Conservation (phyloP, 2,329 filamentous ascomycete genomes). For the Biscogniauxia mediterranea region DNA sequence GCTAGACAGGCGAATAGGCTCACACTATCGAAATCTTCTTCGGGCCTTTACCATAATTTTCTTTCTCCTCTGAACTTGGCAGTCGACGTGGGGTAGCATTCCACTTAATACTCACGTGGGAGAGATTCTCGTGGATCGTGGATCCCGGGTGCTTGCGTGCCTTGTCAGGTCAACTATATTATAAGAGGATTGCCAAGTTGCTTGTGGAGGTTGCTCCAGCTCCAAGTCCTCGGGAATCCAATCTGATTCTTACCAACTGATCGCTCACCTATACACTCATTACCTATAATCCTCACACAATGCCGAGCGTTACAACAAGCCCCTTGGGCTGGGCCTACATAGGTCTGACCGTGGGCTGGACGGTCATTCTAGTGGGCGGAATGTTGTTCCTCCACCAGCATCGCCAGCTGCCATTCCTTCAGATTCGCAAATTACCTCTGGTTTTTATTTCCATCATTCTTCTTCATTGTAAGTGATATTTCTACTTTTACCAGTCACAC, state of each 20-base stretch:
- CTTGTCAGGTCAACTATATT: not conserved
- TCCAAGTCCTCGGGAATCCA: not conserved
- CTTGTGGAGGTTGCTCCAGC: not conserved
- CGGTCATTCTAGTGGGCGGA: slow-evolving; percentile 20
- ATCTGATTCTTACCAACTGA: not conserved
- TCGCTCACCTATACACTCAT: not conserved
- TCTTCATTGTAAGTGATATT: slow-evolving; percentile 15
- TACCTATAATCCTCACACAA: not conserved
- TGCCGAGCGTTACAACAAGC: not conserved
- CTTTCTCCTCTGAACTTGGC: not conserved
- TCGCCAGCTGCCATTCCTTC: slow-evolving; percentile 28
- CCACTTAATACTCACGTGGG: not conserved
- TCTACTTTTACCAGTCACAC: not conserved
- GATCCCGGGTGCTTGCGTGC: not conserved
- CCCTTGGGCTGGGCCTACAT: slow-evolving; percentile 20
- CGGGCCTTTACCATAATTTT: not conserved
- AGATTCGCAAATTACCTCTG: slow-evolving; percentile 32
- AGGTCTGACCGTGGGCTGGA: slow-evolving; percentile 17
- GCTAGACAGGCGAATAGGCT: not conserved
- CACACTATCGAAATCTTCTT: not conserved
- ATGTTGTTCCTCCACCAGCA: slow-evolving; percentile 24
- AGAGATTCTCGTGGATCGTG: not conserved
- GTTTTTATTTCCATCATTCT: slow-evolving; percentile 26
- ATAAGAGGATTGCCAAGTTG: not conserved
- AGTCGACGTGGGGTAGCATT: not conserved